phyloP scores from a whole-genome alignment of 1,139 yeast species.

The Saccharomycopsis phalli region DNA sequence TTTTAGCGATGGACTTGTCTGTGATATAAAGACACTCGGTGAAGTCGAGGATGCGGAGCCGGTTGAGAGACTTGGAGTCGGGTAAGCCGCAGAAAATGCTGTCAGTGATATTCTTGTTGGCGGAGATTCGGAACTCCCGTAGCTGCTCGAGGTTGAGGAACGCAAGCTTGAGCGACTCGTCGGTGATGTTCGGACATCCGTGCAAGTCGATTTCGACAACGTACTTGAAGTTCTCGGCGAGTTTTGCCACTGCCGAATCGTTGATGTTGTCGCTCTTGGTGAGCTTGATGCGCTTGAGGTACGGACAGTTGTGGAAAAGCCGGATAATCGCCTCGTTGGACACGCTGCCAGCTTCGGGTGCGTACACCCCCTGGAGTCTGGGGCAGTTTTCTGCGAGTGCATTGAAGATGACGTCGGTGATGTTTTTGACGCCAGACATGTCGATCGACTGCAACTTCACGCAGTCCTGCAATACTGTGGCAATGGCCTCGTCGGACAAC shows the following conservation, averaged over 20 bases:
- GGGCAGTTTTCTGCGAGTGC: constrained; percentile 69
- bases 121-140: constrained; percentile 76
- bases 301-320: constrained; percentile 56
- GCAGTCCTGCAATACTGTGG: constrained; percentile 55
- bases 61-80: constrained; percentile 32
- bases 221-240: constrained; percentile 64
- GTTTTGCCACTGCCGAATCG: constrained; percentile 54
- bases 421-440: constrained; percentile 70
- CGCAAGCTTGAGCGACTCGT: constrained; percentile 49
- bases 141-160: constrained; percentile 58
- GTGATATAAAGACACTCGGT: constrained; percentile 79
- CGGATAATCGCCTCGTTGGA: constrained; percentile 56
- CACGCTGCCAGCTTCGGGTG: constrained; percentile 71
- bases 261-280: constrained; percentile 63
- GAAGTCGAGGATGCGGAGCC: constrained; percentile 71
- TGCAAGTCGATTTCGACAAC: constrained; percentile 88
- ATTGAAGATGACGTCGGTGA: constrained; percentile 57
- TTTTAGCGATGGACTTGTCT: constrained; percentile 65
- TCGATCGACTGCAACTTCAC: constrained; percentile 76
- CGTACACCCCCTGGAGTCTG: constrained; percentile 81
- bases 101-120: constrained; percentile 64
- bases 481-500: constrained; percentile 53
- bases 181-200: constrained; percentile 68
- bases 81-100: constrained; percentile 35
- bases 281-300: constrained; percentile 75